These are phyloP conservation scores for Cercophora sp. DNA, from an alignment of 495 filamentous ascomycete species.

Conservation along the genomic window DNA sequence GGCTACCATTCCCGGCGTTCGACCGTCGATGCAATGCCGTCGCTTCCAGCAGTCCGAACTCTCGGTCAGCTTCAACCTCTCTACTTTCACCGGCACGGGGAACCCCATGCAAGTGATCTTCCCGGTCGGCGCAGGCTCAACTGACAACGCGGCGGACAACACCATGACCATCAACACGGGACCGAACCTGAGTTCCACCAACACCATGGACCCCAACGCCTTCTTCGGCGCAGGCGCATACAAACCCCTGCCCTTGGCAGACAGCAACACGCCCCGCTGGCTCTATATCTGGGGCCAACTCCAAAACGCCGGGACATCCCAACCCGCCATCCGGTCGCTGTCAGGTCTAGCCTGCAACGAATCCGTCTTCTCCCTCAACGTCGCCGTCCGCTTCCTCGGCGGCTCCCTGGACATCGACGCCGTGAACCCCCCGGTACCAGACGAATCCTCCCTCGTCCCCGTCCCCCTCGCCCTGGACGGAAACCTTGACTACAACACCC, in stretches of 20 bases:
- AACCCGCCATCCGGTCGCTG: slow-evolving; percentile 5
- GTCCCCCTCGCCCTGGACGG: slow-evolving; percentile 10
- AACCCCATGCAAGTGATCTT: slow-evolving; percentile 16
- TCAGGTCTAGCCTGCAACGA: slow-evolving; percentile 25
- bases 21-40: slow-evolving; percentile 19
- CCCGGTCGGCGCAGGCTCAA: slow-evolving; percentile 1
- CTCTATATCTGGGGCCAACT: slow-evolving; percentile 27
- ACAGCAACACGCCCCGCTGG: slow-evolving; percentile 13
- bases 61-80: slow-evolving; percentile 9
- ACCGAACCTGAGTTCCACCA: background rate
- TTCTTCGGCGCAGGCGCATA: slow-evolving; percentile 19
- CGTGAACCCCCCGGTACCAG: slow-evolving; percentile 10
- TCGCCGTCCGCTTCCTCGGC: slow-evolving; percentile 14
- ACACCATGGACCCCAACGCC: slow-evolving; percentile 7
- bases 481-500: slow-evolving; percentile 16
- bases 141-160: background rate
- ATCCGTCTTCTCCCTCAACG: slow-evolving; percentile 19
- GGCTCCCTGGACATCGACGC: slow-evolving; percentile 20
- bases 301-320: slow-evolving; percentile 6
- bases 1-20: slow-evolving; percentile 17
- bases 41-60: slow-evolving; percentile 17
- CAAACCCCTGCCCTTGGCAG: slow-evolving; percentile 6
- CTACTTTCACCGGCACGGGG: slow-evolving; percentile 3
- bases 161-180: slow-evolving; percentile 8
- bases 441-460: slow-evolving; percentile 9